Evolutionary conservation across 352 stramenopile species (phyloP), one percentile per base, ranked within the genome.

Genomic region (Phytophthora capsici): DNA sequence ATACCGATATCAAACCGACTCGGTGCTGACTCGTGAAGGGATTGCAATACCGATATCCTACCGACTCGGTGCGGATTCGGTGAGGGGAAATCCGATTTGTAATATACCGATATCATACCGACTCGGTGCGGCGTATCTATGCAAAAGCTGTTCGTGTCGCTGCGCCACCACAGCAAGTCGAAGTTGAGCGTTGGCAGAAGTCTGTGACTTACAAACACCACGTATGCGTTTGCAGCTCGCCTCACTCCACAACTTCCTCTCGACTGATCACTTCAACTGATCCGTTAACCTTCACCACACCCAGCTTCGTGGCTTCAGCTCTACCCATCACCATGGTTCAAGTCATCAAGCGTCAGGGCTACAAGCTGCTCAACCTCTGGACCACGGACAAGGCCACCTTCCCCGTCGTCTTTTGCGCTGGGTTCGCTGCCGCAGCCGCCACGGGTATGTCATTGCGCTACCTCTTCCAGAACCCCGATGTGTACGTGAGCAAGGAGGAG

Each of bases 401-500:
- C 57, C 80, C 80, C 10, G 75, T 89, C 48, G 80, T 89, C 34
- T 63, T 89, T 55, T 78, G 78, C 64, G 71, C 71, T 14, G 22
- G 30, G 4, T 63, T 69, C 44, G 76, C 80, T 26, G 69, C 78
- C 13, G 61, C 69, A 13, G 67, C 62, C 19, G 80, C 67, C 32
- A 68, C 65, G 34, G 53, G 54, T 8, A 66, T 80, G 56, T 73
- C 71, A 20, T 63, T 80, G 47, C 78, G 74, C 45, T 83, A 82
- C 67, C 56, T 84, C 26, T 75, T 82, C 60, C 49, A 62, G 48
- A 86, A 86, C 74, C 81, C 78, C 47, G 81, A 88, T 54, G 81
- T 86, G 61, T 86, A 83, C 68, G 71, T 90, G 57, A 78, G 85
- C 76, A 90, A 90, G 74, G 69, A 86, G 22, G 62, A 77, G 47